Evolutionary conservation across 345 rosid species (phyloP).

Genomic region (Populus davidiana): DNA sequence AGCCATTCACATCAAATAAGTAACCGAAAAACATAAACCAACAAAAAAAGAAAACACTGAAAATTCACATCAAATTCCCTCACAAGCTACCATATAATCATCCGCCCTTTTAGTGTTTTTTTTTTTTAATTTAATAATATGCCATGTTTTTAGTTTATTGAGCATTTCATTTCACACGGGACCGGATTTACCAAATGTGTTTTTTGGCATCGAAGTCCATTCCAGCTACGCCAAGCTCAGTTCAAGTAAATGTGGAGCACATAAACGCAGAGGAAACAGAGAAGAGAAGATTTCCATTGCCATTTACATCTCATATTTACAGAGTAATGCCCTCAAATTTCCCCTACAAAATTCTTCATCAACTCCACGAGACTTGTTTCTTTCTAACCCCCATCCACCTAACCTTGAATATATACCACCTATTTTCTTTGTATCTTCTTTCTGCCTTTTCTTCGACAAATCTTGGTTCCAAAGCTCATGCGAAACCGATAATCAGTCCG

Average conservation of each 20-base stretch:
- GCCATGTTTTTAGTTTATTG: too few relatives aligned
- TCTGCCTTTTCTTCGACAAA: neutral
- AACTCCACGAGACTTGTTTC: neutral
- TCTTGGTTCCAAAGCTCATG: neutral
- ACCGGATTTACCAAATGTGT: too few relatives aligned
- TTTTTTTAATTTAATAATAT: too few relatives aligned
- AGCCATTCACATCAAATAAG: too few relatives aligned
- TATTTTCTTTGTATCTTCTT: neutral
- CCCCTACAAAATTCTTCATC: conserved; percentile 48
- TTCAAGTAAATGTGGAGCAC: neutral
- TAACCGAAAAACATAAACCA: too few relatives aligned
- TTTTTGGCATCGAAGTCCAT: neutral
- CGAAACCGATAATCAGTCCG: neutral
- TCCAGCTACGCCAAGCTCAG: too few relatives aligned
- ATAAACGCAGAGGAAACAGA: neutral
- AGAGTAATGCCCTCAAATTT: conserved; percentile 38
- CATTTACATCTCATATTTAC: conserved; percentile 69
- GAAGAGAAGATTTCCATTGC: conserved; percentile 24
- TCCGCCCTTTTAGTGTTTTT: too few relatives aligned
- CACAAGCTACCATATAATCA: too few relatives aligned
- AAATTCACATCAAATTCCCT: too few relatives aligned
- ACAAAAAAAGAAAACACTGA: too few relatives aligned
- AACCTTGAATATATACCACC: neutral
- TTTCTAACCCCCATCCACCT: conserved; percentile 1
- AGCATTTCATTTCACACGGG: too few relatives aligned